Percentiles rank a stretch among this genome's conserved stretches.
Conservation (phyloP, 192 early-diverging fungal species). For the Backusella parvicylindrica region DNA sequence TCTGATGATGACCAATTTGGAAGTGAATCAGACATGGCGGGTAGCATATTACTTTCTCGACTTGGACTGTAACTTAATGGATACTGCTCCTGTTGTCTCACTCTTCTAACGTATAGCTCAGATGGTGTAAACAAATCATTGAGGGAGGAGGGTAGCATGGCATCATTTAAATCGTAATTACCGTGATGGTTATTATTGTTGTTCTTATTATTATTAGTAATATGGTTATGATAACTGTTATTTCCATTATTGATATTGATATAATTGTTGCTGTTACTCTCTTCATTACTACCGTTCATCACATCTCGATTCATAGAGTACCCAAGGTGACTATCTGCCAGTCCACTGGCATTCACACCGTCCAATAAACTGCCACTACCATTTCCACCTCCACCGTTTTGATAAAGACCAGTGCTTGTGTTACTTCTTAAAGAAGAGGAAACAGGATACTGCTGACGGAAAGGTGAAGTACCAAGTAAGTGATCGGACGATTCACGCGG, state of each 20-base stretch:
- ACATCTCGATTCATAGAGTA: not conserved
- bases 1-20: conserved; percentile 1
- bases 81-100: not conserved
- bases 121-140: conserved; percentile 50
- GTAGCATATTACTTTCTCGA: not conserved
- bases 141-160: conserved; percentile 46
- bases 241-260: not conserved
- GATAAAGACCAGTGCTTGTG: not conserved
- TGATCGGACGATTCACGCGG: conserved; percentile 14
- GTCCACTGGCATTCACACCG: not conserved
- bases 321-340: not conserved
- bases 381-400: not conserved
- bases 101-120: conserved; percentile 25
- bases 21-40: not conserved
- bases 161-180: conserved; percentile 40
- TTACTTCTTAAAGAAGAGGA: conserved; percentile 4
- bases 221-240: not conserved
- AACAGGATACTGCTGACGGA: conserved; percentile 5
- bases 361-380: not conserved
- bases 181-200: not conserved
- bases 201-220: not conserved
- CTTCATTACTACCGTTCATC: not conserved
- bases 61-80: not conserved
- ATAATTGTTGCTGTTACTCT: not conserved
- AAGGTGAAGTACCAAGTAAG: not conserved